Conservation (phyloP, 2,329 filamentous ascomycete species). For the Verticillium nonalfalfae region DNA sequence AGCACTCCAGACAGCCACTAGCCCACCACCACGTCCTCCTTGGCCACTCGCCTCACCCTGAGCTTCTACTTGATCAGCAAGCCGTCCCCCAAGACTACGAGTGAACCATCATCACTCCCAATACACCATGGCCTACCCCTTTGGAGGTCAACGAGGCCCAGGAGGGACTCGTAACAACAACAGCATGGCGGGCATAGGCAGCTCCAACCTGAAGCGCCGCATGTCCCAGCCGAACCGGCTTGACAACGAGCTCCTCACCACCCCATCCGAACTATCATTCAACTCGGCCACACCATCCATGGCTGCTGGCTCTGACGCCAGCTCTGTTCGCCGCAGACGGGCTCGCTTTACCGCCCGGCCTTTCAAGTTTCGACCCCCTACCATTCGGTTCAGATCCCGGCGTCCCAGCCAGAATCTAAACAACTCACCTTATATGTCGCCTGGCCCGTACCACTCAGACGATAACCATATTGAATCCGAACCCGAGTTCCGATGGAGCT, state of each 20-base stretch:
- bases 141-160: neutral
- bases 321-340: conserved; percentile 1
- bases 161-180: neutral
- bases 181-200: neutral
- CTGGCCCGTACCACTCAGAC: conserved; percentile 6
- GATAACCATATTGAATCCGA: conserved; percentile 11
- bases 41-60: neutral
- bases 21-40: neutral
- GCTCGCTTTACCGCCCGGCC: conserved; percentile 6
- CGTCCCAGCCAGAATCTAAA: conserved; percentile 3
- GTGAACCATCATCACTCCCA: neutral
- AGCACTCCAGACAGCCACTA: neutral
- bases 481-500: conserved; percentile 10
- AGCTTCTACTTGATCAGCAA: neutral
- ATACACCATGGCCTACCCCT: neutral
- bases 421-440: conserved; percentile 7
- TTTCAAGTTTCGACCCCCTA: conserved; percentile 8
- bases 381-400: conserved; percentile 7
- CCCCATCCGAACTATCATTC: conserved; percentile 9
- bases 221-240: neutral
- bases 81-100: neutral
- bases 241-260: conserved; percentile 4
- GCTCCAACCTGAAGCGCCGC: neutral
- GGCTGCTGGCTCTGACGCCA: conserved; percentile 5
- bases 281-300: conserved; percentile 6